Base-by-base conservation (phyloP, 1,284 basidiomycete genomes). In the Puccinia coronata region DNA sequence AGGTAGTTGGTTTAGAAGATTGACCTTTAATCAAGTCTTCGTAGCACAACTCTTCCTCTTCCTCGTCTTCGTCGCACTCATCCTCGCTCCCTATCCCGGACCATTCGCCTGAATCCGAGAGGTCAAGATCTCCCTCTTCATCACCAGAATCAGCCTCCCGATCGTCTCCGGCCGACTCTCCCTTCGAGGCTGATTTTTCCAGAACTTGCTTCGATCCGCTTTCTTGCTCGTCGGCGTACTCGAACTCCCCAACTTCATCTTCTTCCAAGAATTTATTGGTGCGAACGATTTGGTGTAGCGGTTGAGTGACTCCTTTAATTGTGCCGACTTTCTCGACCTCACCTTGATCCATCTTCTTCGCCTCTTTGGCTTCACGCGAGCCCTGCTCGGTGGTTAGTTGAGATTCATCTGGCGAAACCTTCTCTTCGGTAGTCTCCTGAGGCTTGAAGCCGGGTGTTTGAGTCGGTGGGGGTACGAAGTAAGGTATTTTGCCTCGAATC, bases 401-500 rank as follows among this genome's bases (percentile, higher is more conserved):
- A 39, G 84, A 78, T 39, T 80, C 81, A 74, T 82, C 49, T 49
- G 82, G 82, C 79, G 82, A 83, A 70, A 80, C 81, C 28, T 82
- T 72, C 12, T 82, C 83, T 57, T 83, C 84, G 61, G 51, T 70
- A 57, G 61, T 34, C 9, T 57, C 43, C 61, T 39, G 55, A 65
- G 34, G 69, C 34, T 82, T 83, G 53, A 83, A 72, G 65, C 67
- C 75, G 59, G 82, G 74, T 31, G 74, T 78, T 79, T 81, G 77
- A 43, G 83, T 76, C 63, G 92, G 92, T 18, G 94, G 93, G 14
- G 92, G 85, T 31, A 93, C 93, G 84, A 94, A 95, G 88, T 91
- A 95, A 43, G 93, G 94, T 84, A 96, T 94, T 84, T 95, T 93
- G 34, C 97, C 97, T 78, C 97, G 89, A 82, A 98, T 95, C 97